Percentiles rank a stretch among this genome's conserved stretches.
Conservation (phyloP, 352 stramenopile genomes). For the Pseudoperonospora humuli region DNA sequence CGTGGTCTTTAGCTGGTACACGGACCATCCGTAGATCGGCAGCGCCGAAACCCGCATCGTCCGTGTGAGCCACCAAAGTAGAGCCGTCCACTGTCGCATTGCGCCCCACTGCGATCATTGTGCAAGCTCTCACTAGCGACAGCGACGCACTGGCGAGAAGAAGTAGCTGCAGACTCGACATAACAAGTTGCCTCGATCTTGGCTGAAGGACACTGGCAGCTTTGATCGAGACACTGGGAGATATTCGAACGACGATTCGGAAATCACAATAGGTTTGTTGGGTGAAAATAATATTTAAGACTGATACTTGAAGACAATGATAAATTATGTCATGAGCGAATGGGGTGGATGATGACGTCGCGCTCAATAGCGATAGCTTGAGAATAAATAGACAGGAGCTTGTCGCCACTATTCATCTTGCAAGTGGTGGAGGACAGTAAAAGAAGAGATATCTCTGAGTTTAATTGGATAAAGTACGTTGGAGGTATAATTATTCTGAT, state of each 20-base stretch:
- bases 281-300: no score
- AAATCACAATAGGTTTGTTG: no score
- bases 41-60: slow-evolving; percentile 71
- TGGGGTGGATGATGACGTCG: neutral
- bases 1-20: slow-evolving; percentile 78
- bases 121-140: slow-evolving; percentile 46
- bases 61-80: slow-evolving; percentile 86
- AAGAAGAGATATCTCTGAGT: no score
- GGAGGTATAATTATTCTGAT: no score
- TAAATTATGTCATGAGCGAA: slow-evolving; percentile 20
- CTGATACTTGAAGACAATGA: neutral
- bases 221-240: no score
- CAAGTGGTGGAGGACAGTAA: no score
- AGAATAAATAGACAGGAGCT: neutral
- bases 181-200: neutral
- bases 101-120: slow-evolving; percentile 81
- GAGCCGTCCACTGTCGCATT: slow-evolving; percentile 79
- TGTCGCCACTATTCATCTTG: neutral
- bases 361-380: neutral
- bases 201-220: no score
- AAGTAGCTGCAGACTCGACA: slow-evolving; percentile 3
- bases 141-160: slow-evolving; percentile 5
- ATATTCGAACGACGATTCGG: neutral
- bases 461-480: no score
- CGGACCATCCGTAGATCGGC: slow-evolving; percentile 87